phyloP scores from a whole-genome alignment of 257 asterid genomes.

The Fraxinus excelsior region DNA sequence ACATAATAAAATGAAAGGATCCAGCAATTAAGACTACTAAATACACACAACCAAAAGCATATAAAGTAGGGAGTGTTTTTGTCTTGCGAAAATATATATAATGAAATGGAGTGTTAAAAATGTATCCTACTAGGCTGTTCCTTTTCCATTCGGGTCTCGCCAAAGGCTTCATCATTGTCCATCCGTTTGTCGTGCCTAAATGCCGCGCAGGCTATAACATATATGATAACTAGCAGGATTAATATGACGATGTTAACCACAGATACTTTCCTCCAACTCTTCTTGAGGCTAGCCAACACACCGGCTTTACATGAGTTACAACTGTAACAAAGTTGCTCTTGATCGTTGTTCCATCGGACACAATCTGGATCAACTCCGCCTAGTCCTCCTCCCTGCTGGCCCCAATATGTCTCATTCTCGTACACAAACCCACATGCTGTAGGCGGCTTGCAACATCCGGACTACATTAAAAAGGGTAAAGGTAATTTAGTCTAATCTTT shows the following conservation, averaged over 20 bases:
- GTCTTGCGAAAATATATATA: not conserved
- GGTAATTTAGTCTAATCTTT: no score
- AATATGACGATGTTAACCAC: constrained; percentile 66
- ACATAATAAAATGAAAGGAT: not conserved
- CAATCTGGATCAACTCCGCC: constrained; percentile 58
- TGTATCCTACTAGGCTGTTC: constrained; percentile 79
- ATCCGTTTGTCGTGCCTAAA: constrained; percentile 67
- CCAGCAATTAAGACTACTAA: not conserved
- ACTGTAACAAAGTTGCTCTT: constrained; percentile 54
- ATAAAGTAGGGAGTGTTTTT: not conserved
- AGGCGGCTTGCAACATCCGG: constrained; percentile 97
- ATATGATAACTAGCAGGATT: constrained; percentile 60
- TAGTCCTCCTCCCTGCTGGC: constrained; percentile 31
- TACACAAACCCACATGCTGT: constrained; percentile 67
- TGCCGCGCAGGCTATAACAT: constrained; percentile 68
- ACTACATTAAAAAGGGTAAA: constrained; percentile 44
- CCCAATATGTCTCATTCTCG: constrained; percentile 73
- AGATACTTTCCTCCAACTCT: constrained; percentile 86
- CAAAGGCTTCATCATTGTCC: constrained; percentile 70
- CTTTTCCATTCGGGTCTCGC: constrained; percentile 91
- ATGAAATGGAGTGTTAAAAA: constrained; percentile 36
- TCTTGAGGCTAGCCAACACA: constrained; percentile 75
- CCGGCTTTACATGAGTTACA: constrained; percentile 93
- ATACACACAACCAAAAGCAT: not conserved
- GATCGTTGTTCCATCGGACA: constrained; percentile 69